Evolutionary conservation across 768 basidiomycete genomes (phyloP).

Genomic region (Lyophyllum atratum): DNA sequence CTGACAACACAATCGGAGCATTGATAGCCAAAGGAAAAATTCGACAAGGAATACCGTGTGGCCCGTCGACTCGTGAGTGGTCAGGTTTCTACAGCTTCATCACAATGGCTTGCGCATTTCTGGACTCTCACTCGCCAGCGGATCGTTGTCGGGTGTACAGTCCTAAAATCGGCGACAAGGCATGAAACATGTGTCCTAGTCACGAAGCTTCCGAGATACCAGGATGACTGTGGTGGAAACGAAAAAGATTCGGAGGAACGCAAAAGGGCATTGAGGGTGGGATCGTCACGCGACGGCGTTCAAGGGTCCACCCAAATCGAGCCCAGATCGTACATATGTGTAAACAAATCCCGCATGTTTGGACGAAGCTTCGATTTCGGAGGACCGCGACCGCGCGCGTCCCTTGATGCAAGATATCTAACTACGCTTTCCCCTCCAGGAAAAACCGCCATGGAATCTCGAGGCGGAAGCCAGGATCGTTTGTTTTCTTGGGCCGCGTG

Average conservation of each 20-base stretch:
- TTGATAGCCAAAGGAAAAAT: neutral
- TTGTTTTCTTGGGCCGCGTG: neutral
- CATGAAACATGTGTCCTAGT: constrained; percentile 2
- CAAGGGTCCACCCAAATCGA: neutral
- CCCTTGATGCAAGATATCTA: neutral
- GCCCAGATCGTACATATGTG: neutral
- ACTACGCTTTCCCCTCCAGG: constrained; percentile 2
- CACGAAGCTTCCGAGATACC: neutral
- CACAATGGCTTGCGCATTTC: neutral
- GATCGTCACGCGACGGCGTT: neutral
- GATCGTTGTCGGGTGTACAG: neutral
- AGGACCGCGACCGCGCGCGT: neutral
- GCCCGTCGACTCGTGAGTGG: constrained; percentile 9
- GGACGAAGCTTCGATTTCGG: neutral
- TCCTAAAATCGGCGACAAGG: neutral
- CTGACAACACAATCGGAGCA: constrained; percentile 4
- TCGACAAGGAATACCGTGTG: neutral
- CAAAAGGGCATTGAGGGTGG: neutral
- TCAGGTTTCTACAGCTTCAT: neutral
- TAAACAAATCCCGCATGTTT: neutral
- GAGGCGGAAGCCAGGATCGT: constrained; percentile 2
- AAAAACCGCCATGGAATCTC: neutral
- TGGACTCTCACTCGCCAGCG: neutral
- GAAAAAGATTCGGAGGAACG: neutral
- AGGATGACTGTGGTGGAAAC: neutral